A percentile compares a stretch with the other conserved stretches of the same genome.
Conservation (phyloP, 441 rosid genomes). For the Arabidopsis lyrata region DNA sequence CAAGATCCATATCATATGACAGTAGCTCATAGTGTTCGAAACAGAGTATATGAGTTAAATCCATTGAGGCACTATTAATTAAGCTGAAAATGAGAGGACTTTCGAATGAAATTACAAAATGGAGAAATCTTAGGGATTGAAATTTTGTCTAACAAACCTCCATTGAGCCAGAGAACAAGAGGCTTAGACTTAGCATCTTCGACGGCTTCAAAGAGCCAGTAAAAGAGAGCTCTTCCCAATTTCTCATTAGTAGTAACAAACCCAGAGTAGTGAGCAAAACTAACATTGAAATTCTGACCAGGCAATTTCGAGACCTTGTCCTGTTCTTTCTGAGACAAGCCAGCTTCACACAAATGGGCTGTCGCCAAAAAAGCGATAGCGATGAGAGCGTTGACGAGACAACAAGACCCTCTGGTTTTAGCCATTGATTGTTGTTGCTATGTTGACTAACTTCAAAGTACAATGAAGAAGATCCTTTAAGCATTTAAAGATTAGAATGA, state of each 20-base stretch:
- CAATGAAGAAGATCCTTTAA: neutral
- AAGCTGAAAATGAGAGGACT: neutral
- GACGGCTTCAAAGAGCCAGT: slow-evolving; percentile 81
- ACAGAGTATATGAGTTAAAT: neutral
- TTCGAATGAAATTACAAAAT: slow-evolving; percentile 1
- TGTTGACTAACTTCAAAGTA: neutral
- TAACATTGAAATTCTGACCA: slow-evolving; percentile 68
- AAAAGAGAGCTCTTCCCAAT: slow-evolving; percentile 84
- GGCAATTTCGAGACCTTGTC: slow-evolving; percentile 75
- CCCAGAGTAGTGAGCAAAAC: slow-evolving; percentile 83
- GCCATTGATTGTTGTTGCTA: slow-evolving; percentile 55
- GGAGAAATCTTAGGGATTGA: neutral
- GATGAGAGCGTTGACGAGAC: slow-evolving; percentile 33
- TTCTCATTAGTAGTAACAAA: slow-evolving; percentile 71
- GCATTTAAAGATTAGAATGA: slow-evolving; percentile 21
- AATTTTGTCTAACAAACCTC: slow-evolving; percentile 57
- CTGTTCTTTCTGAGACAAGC: slow-evolving; percentile 55
- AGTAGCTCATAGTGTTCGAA: slow-evolving; percentile 6
- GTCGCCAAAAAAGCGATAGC: slow-evolving; percentile 36
- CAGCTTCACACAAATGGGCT: slow-evolving; percentile 50
- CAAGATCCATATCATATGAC: slow-evolving; percentile 17
- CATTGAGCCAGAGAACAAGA: slow-evolving; percentile 94
- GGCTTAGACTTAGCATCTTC: slow-evolving; percentile 89
- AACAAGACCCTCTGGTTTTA: slow-evolving; percentile 39
- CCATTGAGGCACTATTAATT: slow-evolving; percentile 10